A percentile compares a stretch with the other conserved stretches of the same genome.
phyloP scores from a whole-genome alignment of 1,284 basidiomycete species.

The Ganoderma multipileum region DNA sequence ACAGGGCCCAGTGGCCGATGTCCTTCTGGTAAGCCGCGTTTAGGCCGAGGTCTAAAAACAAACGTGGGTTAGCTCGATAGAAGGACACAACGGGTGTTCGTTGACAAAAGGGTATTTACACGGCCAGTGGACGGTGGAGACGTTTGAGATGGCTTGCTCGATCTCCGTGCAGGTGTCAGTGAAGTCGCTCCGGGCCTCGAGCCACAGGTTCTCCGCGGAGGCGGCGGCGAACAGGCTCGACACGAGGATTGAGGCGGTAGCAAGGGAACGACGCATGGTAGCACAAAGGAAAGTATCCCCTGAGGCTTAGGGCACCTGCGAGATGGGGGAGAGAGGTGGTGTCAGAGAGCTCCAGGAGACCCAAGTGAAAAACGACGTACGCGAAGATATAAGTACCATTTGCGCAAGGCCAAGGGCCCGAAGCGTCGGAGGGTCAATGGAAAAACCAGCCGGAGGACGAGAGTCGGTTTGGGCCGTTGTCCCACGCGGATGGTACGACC shows the following conservation, averaged over 20 bases:
- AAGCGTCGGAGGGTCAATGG: neutral
- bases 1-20: slow-evolving; percentile 39
- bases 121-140: slow-evolving; percentile 44
- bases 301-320: neutral
- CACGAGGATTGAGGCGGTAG: slow-evolving; percentile 26
- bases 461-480: neutral
- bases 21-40: slow-evolving; percentile 33
- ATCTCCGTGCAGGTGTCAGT: slow-evolving; percentile 31
- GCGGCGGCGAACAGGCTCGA: slow-evolving; percentile 9
- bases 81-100: neutral
- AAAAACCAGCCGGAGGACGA: neutral
- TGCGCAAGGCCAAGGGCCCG: neutral
- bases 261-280: slow-evolving; percentile 27
- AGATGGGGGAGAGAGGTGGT: neutral
- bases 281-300: neutral
- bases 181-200: slow-evolving; percentile 10
- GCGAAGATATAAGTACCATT: slow-evolving; percentile 6
- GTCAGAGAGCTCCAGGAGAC: neutral
- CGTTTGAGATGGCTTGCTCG: slow-evolving; percentile 31
- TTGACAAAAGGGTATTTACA: slow-evolving; percentile 35
- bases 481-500: slow-evolving; percentile 5
- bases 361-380: neutral
- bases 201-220: slow-evolving; percentile 9
- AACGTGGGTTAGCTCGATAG: neutral
- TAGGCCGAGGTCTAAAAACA: slow-evolving; percentile 15